Conservation (phyloP, 2,329 filamentous ascomycete genomes). For the Colletotrichum sp. region DNA sequence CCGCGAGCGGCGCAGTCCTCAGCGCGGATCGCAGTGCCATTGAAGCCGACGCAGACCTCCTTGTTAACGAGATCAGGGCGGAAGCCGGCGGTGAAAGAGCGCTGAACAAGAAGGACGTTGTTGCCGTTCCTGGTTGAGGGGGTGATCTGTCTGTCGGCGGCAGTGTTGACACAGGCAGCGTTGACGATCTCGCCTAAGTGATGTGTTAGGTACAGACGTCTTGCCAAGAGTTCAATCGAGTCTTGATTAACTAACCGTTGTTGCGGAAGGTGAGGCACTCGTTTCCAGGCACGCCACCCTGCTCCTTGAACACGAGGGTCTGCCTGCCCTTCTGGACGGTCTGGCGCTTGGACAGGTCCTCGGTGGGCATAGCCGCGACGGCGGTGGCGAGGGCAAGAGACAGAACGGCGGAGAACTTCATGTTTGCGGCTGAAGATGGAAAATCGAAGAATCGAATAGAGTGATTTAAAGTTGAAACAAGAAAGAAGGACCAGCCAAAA, state of each 20-base stretch:
- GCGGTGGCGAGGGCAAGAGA: constrained; percentile 22
- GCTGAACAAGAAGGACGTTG: constrained; percentile 40
- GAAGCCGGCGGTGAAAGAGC: constrained; percentile 40
- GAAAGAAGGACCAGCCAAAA: constrained; percentile 5
- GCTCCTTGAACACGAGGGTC: constrained; percentile 40
- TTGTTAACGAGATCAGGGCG: constrained; percentile 40
- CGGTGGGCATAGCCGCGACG: constrained; percentile 21
- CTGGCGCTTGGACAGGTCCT: constrained; percentile 8
- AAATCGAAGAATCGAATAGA: background rate
- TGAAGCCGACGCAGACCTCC: constrained; percentile 43
- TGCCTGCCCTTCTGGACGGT: background rate
- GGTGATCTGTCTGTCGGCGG: constrained; percentile 44
- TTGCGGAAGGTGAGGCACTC: constrained; percentile 46
- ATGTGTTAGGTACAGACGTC: background rate
- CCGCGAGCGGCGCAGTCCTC: constrained; percentile 32
- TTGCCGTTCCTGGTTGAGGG: constrained; percentile 35
- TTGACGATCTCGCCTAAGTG: constrained; percentile 43
- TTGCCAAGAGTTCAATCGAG: background rate
- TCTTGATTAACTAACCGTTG: constrained; percentile 30
- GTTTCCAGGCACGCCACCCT: constrained; percentile 38
- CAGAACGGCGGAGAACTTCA: constrained; percentile 27
- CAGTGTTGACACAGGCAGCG: constrained; percentile 39
- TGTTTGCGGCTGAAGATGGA: background rate
- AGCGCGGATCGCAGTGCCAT: constrained; percentile 40
- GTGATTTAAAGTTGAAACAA: background rate